A percentile compares a stretch with the other conserved stretches of the same genome.
Evolutionary conservation across 2,329 filamentous ascomycete species (phyloP).

Genomic region (Samsoniella hepiali): DNA sequence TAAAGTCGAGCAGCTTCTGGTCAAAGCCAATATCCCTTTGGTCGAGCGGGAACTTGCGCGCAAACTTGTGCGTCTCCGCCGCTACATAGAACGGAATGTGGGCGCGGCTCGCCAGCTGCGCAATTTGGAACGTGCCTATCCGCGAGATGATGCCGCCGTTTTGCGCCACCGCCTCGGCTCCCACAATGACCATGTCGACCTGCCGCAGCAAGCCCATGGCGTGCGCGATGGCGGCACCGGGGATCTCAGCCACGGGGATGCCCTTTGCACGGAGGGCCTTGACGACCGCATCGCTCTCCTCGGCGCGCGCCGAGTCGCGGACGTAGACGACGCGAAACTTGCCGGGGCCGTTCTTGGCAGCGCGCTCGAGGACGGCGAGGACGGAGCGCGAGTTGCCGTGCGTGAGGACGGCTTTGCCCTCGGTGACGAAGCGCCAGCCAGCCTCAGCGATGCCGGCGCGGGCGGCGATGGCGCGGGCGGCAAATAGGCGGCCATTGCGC

Average conservation of each 20-base stretch:
- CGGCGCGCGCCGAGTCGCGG: conserved; percentile 49
- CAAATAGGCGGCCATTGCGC: conserved; percentile 82
- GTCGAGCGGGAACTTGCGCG: conserved; percentile 76
- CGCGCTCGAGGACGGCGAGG: conserved; percentile 69
- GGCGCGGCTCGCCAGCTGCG: conserved; percentile 66
- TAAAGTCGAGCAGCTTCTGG: conserved; percentile 74
- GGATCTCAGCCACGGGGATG: conserved; percentile 68
- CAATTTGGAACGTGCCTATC: conserved; percentile 83
- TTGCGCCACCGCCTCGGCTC: conserved; percentile 84
- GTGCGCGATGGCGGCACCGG: conserved; percentile 69
- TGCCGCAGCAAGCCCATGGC: conserved; percentile 55
- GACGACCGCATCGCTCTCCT: conserved; percentile 70
- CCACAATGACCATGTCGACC: conserved; percentile 66
- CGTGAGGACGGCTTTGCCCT: conserved; percentile 80
- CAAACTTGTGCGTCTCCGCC: conserved; percentile 95
- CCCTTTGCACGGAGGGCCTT: conserved; percentile 66
- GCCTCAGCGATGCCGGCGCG: conserved; percentile 78
- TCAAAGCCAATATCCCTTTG: conserved; percentile 78
- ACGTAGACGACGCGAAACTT: conserved; percentile 86
- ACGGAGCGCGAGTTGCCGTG: conserved; percentile 87
- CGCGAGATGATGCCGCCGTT: conserved; percentile 90
- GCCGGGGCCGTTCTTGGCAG: conserved; percentile 52
- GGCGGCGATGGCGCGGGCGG: conserved; percentile 78
- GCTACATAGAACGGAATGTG: conserved; percentile 85
- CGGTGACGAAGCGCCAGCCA: conserved; percentile 73